phyloP scores from a whole-genome alignment of 331 rosid genomes.

The Quercus lobata region DNA sequence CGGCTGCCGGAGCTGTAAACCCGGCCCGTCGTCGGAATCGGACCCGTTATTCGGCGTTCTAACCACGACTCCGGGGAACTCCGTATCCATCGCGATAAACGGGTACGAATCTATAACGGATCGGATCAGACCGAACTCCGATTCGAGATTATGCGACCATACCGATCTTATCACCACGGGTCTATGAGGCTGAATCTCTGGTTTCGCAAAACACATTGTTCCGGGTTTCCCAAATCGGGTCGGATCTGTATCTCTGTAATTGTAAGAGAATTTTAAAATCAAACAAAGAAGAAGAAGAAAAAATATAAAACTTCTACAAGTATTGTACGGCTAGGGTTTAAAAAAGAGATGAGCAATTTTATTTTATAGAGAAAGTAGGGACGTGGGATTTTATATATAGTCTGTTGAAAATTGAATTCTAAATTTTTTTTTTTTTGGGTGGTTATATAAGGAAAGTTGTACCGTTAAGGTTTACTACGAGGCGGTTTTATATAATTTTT shows the following conservation, averaged over 20 bases:
- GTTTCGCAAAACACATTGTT: conserved; percentile 18
- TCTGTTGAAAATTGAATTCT: no score
- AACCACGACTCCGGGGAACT: conserved; percentile 61
- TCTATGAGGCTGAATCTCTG: conserved; percentile 8
- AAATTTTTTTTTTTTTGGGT: no score
- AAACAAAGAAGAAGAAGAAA: neutral
- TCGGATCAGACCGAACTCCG: conserved; percentile 44
- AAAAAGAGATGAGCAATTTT: neutral
- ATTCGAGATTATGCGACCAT: conserved; percentile 49
- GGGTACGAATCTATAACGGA: conserved; percentile 35
- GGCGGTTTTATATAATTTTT: no score
- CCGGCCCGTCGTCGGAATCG: conserved; percentile 1
- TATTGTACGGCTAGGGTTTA: neutral
- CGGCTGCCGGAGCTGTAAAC: neutral
- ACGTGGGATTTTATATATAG: no score
- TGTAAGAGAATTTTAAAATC: neutral
- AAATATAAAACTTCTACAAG: neutral
- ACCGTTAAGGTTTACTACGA: no score
- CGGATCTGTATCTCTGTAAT: neutral
- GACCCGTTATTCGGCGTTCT: conserved; percentile 25
- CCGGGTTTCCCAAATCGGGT: conserved; percentile 5
- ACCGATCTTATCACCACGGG: conserved; percentile 42
- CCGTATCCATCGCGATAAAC: conserved; percentile 60
- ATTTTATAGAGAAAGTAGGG: no score
- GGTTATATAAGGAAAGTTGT: no score